phyloP scores from a whole-genome alignment of 2,329 filamentous ascomycete species.

The Tetracladium maxilliforme region DNA sequence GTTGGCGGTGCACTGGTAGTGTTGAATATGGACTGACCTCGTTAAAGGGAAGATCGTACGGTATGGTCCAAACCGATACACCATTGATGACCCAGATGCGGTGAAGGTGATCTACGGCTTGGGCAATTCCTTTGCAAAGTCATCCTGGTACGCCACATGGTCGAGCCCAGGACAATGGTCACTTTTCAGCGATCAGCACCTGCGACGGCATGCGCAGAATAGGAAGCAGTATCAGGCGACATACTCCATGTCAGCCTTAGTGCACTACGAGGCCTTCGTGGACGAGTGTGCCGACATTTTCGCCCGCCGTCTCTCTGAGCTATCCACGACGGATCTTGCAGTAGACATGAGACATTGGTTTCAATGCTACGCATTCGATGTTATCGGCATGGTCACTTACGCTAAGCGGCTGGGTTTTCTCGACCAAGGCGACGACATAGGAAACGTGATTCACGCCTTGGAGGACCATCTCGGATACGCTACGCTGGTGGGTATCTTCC shows the following conservation, averaged over 20 bases:
- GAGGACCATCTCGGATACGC: slow-evolving; percentile 19
- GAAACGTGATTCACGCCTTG: slow-evolving; percentile 22
- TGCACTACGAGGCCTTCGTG: slow-evolving; percentile 32
- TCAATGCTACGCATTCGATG: slow-evolving; percentile 32
- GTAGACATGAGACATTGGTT: slow-evolving; percentile 27
- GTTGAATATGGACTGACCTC: background rate
- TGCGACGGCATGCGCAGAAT: slow-evolving; percentile 18
- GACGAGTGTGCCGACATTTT: slow-evolving; percentile 29
- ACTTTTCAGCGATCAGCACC: slow-evolving; percentile 18
- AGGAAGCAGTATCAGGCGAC: slow-evolving; percentile 24
- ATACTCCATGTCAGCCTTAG: slow-evolving; percentile 30
- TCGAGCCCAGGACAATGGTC: slow-evolving; percentile 9
- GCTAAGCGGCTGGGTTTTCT: slow-evolving; percentile 25
- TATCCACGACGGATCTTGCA: slow-evolving; percentile 11
- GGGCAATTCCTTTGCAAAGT: slow-evolving; percentile 21
- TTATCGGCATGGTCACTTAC: slow-evolving; percentile 34
- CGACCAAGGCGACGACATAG: slow-evolving; percentile 27
- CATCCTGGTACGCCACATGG: slow-evolving; percentile 11
- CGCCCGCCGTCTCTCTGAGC: slow-evolving; percentile 18
- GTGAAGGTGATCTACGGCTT: slow-evolving; percentile 24
- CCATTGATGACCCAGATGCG: slow-evolving; percentile 23
- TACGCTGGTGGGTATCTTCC: slow-evolving; percentile 24
- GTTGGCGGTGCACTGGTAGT: background rate
- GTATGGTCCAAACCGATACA: slow-evolving; percentile 30
- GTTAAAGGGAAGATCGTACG: slow-evolving; percentile 24